Conservation (phyloP, 2,329 filamentous ascomycete species). For the Fusarium solani-melongenae region DNA sequence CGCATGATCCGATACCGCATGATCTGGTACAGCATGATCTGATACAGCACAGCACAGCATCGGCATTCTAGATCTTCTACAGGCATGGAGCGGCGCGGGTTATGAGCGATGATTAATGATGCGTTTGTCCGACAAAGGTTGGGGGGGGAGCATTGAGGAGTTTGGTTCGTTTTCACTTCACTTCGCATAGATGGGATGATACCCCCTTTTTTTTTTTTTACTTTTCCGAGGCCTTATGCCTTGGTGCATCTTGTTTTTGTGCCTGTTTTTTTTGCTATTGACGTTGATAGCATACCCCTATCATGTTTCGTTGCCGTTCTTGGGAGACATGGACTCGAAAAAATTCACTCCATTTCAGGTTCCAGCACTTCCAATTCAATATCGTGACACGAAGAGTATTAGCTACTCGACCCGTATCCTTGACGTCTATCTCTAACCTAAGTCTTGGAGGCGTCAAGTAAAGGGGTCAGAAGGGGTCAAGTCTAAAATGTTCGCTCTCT, state of each 20-base stretch:
- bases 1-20: constrained; percentile 21
- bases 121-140: constrained; percentile 26
- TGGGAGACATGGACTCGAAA: constrained; percentile 12
- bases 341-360: constrained; percentile 32
- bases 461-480: not conserved
- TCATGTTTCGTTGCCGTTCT: constrained; percentile 14
- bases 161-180: constrained; percentile 41
- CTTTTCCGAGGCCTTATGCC: constrained; percentile 27
- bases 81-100: constrained; percentile 16
- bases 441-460: not conserved
- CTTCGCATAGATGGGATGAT: constrained; percentile 53
- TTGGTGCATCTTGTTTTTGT: constrained; percentile 21
- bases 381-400: not conserved
- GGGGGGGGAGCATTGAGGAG: constrained; percentile 27
- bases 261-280: constrained; percentile 6
- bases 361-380: not conserved
- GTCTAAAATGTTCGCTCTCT: not conserved
- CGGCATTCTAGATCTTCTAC: constrained; percentile 15
- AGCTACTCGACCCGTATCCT: not conserved
- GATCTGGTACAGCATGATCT: constrained; percentile 27
- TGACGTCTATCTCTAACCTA: not conserved
- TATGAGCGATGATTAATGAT: constrained; percentile 45
- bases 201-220: constrained; percentile 50
- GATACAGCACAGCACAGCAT: constrained; percentile 5
- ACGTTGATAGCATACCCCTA: constrained; percentile 1